Evolutionary conservation across 1,284 basidiomycete genomes (phyloP), one percentile per base, ranked within the genome.

Genomic region (Cerioporus squamosus): DNA sequence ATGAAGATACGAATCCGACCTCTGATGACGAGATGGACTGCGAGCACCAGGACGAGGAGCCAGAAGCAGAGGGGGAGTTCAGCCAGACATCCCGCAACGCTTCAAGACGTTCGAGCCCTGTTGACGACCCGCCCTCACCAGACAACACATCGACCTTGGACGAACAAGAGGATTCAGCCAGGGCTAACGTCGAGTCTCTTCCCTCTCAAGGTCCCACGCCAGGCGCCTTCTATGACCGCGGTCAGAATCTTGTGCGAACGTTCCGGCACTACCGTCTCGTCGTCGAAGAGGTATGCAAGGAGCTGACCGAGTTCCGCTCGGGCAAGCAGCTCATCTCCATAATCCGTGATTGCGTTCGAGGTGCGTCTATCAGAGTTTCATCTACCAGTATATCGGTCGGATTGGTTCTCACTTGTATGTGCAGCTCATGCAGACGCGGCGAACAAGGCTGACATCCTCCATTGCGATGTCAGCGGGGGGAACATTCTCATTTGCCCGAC

Each of bases 401-500:
- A 18, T 5, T 40, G 39, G 5, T 17, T 15, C 39, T 40, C 39
- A 40, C 39, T 40, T 18, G 5, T 40, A 5, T 18, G 15, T 15
- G 15, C n/a, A 53, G 51, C 51, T 15, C 51, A 53, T 22, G 31
- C 10, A 2, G 52, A 33, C 3, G 44, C 52, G 1, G 18, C 12
- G 2, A 20, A n/a, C 4, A 18, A 14, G 5, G 44, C 43, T 22
- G 10, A 47, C 2, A 17, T 52, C 1, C 8, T 48, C 15, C 55
- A 57, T 17, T 40, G 51, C 2, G 54, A 56, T 14, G 20, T 51
- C 43, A 56, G 48, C 18, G 33, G 29, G 2, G 48, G 54, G 5
- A 53, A 57, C n/a, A 53, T 57, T 2, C 39, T 53, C 22, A 57
- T 53, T 23, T 51, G 20, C 9, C 55, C 49, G 0, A 46, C 33